phyloP scores from a whole-genome alignment of 2,329 filamentous ascomycete species.

The Trichoderma guizhouense region DNA sequence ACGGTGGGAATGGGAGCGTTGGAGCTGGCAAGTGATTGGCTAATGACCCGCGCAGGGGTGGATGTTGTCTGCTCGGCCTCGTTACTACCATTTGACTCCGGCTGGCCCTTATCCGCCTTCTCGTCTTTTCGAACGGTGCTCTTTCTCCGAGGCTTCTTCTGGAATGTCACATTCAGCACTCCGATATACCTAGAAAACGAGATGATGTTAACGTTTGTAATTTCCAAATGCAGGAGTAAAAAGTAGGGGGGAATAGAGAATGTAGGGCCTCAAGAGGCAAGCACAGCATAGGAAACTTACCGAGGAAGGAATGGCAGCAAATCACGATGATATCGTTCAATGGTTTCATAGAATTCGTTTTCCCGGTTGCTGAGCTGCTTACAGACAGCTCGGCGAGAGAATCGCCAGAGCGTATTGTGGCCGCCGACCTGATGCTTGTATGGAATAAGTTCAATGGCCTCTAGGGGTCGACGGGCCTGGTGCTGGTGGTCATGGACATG shows the following conservation, averaged over 20 bases:
- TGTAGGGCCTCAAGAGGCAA: background rate
- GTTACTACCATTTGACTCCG: conserved; percentile 18
- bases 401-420: conserved; percentile 93
- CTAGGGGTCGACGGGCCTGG: conserved; percentile 61
- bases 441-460: conserved; percentile 92
- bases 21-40: conserved; percentile 70
- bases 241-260: background rate
- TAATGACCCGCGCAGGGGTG: conserved; percentile 46
- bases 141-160: conserved; percentile 70
- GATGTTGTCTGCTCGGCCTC: conserved; percentile 20
- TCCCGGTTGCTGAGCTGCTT: conserved; percentile 98
- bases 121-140: conserved; percentile 53
- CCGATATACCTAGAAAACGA: conserved; percentile 74
- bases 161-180: conserved; percentile 92
- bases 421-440: conserved; percentile 97
- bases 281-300: conserved; percentile 42
- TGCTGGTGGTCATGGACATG: conserved; percentile 51
- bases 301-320: conserved; percentile 87
- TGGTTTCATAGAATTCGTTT: conserved; percentile 97
- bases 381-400: conserved; percentile 91
- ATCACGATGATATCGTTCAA: conserved; percentile 86
- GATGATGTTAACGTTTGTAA: background rate
- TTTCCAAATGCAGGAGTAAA: background rate
- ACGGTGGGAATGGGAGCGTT: conserved; percentile 76
- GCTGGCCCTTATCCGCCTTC: conserved; percentile 31